phyloP scores from a whole-genome alignment of 768 basidiomycete genomes.

The Hygrophorus pudorinus region DNA sequence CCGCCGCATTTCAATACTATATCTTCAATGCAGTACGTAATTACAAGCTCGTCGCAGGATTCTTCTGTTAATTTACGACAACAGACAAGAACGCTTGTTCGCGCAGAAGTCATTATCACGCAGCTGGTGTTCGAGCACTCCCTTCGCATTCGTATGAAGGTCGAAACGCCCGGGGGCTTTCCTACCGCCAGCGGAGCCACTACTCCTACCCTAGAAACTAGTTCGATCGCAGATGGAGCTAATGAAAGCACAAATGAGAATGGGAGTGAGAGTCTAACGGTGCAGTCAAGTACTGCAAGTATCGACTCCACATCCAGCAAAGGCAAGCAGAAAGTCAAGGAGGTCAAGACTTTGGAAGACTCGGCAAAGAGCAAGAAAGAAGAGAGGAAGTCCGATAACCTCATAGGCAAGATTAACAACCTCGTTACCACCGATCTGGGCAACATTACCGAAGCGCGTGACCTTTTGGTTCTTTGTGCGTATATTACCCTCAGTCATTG shows the following conservation, averaged over 20 bases:
- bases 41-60: slow-evolving; percentile 17
- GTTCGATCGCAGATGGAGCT: not conserved
- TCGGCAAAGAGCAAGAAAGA: not conserved
- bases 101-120: slow-evolving; percentile 34
- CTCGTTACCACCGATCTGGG: slow-evolving; percentile 55
- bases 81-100: slow-evolving; percentile 33
- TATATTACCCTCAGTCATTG: not conserved
- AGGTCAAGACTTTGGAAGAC: too few relatives aligned
- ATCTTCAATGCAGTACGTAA: slow-evolving; percentile 32
- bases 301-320: not conserved
- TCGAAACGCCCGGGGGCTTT: slow-evolving; percentile 19
- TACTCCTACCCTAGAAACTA: not conserved
- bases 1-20: slow-evolving; percentile 45
- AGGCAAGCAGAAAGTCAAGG: not conserved
- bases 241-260: not conserved
- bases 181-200: not conserved
- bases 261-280: not conserved
- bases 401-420: slow-evolving; percentile 72
- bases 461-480: slow-evolving; percentile 23
- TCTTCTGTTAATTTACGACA: not conserved
- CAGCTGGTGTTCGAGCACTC: slow-evolving; percentile 34
- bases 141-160: slow-evolving; percentile 53
- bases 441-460: slow-evolving; percentile 25
- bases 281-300: not conserved
- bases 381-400: slow-evolving; percentile 24